Base-by-base conservation (phyloP, 148 eudicot genomes). In the Spergularia marina region DNA sequence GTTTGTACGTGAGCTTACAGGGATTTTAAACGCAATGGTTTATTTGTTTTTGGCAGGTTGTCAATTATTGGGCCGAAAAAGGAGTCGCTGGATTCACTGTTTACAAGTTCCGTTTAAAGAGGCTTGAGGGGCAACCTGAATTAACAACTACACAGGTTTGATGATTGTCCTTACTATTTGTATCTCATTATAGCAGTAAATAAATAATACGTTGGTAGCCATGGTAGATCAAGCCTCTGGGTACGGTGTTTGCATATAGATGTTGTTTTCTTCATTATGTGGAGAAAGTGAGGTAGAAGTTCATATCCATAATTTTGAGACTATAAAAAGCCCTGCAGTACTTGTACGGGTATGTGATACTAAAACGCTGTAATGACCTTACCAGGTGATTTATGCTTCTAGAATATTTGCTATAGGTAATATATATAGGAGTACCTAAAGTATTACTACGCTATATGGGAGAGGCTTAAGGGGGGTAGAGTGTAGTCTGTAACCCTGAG, bases 71-170 rank as follows among this genome's bases (percentile, higher is more conserved):
- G 70, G 70, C 70, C 10, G 70, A 66, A 41, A 66, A 66, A 66
- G 70, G 70, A 4, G 53, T 66, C 20, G 44, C 70, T 41, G 70
- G 70, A 66, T 41, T 15, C 70, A 66, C 70, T 7, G 70, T 66
- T 13, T 66, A 40, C 14, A 66, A 66, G 44, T 66, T 36, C 44
- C 70, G 18, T 16, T 9, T 66, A 21, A 66, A 66, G 23, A 52
- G 70, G 23, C 70, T 66, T 66, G 70, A 66, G 70, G 70, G 70
- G 52, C 70, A 66, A 25, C 70, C 70, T 41, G 70, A 66, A 17
- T 66, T 66, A 21, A 66, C 53, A 11, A 66, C 70, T 15, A 66
- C 9, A 30, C 70, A 66, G 70, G 70, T 66, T 41, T 66, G 25
- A 7, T 64, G 15, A 17, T 36, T 66, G 4, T 59, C 21, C 63